Conservation (phyloP, 257 asterid species). For the Fraxinus cuspidata region DNA sequence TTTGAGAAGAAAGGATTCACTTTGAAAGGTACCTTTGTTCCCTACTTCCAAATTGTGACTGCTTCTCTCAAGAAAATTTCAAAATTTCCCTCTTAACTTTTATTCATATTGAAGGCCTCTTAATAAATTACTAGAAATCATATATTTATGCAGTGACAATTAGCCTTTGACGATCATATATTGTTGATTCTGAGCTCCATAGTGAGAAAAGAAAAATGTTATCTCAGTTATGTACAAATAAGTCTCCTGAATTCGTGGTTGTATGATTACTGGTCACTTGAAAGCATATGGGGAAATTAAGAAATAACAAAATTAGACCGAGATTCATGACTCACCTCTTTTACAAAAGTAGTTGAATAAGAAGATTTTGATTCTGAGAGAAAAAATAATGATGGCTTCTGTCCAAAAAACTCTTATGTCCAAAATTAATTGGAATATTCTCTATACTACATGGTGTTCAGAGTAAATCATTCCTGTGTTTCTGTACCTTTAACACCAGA, state of each 20-base stretch:
- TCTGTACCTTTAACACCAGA: background rate
- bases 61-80: background rate
- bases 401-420: background rate
- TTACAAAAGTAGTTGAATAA: background rate
- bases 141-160: background rate
- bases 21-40: slow-evolving; percentile 38
- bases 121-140: background rate
- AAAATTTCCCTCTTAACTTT: background rate
- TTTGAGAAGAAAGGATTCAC: slow-evolving; percentile 60
- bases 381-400: background rate
- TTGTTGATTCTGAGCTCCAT: background rate
- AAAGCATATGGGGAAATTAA: background rate
- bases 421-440: background rate
- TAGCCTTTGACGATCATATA: too few species aligned
- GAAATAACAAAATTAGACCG: background rate
- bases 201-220: background rate
- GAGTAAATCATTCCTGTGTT: background rate
- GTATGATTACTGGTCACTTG: background rate
- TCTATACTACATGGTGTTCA: background rate
- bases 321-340: background rate
- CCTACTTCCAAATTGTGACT: background rate
- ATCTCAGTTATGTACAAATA: background rate
- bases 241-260: background rate
- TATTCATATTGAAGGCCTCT: background rate
- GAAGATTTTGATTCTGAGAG: background rate